These are phyloP conservation scores for Vaccinium corymbosum DNA, from an alignment of 148 eudicot species.

Conservation along the genomic window DNA sequence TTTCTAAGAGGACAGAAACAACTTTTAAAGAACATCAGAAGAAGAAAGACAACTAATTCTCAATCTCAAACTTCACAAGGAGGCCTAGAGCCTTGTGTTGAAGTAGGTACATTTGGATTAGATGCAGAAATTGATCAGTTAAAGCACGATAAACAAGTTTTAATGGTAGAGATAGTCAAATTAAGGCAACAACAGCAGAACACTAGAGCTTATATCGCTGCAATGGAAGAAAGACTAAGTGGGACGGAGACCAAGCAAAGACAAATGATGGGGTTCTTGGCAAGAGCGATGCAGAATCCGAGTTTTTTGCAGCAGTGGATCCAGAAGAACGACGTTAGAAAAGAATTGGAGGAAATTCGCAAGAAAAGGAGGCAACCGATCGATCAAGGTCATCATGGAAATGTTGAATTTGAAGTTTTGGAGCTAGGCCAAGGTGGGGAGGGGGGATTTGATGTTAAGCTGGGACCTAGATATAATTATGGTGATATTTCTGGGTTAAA, in stretches of 20 bases:
- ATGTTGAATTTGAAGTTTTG: neutral
- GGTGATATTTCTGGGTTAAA: constrained; percentile 4
- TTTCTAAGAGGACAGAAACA: constrained; percentile 15
- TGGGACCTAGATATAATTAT: neutral
- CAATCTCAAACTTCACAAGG: constrained; percentile 4
- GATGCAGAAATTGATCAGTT: constrained; percentile 2
- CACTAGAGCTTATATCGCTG: constrained; percentile 4
- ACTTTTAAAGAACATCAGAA: constrained; percentile 12
- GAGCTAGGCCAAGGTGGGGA: neutral
- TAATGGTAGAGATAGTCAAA: constrained; percentile 9
- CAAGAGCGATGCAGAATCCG: constrained; percentile 5
- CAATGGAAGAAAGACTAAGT: constrained; percentile 13
- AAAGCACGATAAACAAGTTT: constrained; percentile 9
- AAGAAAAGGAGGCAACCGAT: constrained; percentile 17
- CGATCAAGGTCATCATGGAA: neutral
- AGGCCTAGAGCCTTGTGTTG: constrained; percentile 5
- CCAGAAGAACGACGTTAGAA: neutral
- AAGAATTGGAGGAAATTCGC: constrained; percentile 1
- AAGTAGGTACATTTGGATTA: constrained; percentile 13
- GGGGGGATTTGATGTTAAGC: neutral
- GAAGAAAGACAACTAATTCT: neutral
- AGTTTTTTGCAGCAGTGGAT: constrained; percentile 1
- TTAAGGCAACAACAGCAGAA: constrained; percentile 14
- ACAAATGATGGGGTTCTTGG: constrained; percentile 15
- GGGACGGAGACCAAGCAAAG: constrained; percentile 13